These are phyloP conservation scores for Pythium phragmitis DNA, from an alignment of 352 stramenopile species.

Conservation along the genomic window DNA sequence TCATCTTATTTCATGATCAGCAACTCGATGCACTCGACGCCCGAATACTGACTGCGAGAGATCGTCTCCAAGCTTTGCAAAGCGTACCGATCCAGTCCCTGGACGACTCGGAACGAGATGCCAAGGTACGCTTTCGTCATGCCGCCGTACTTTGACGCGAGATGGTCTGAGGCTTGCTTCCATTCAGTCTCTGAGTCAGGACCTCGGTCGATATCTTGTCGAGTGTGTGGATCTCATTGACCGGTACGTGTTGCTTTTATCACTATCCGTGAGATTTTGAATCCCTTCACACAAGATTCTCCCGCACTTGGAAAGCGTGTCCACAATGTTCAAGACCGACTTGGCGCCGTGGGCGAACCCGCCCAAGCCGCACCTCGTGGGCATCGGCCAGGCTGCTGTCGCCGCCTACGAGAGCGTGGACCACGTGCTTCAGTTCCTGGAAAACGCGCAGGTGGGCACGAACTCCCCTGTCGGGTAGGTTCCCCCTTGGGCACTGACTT, in stretches of 20 bases:
- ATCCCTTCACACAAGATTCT: not conserved
- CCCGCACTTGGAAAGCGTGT: slow-evolving; percentile 22
- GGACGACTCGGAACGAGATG: slow-evolving; percentile 9
- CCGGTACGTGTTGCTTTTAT: slow-evolving; percentile 22
- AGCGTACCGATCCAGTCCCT: slow-evolving; percentile 5
- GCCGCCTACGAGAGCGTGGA: slow-evolving; percentile 33
- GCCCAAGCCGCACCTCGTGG: slow-evolving; percentile 26
- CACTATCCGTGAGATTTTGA: not conserved
- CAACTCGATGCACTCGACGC: slow-evolving; percentile 22
- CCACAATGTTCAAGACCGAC: slow-evolving; percentile 33
- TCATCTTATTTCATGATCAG: slow-evolving; percentile 9
- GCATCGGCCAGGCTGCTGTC: slow-evolving; percentile 30
- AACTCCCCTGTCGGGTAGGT: not conserved
- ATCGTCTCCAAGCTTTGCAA: slow-evolving; percentile 19
- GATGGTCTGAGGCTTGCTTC: not conserved
- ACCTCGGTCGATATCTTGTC: slow-evolving; percentile 29
- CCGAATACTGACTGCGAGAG: slow-evolving; percentile 15
- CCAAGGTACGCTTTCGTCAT: slow-evolving; percentile 14
- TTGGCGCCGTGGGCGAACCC: slow-evolving; percentile 27
- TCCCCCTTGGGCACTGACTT: not conserved
- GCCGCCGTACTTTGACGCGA: not conserved
- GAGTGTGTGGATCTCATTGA: slow-evolving; percentile 36
- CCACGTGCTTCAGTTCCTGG: slow-evolving; percentile 38
- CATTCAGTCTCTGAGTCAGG: slow-evolving; percentile 26
- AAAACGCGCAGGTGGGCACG: slow-evolving; percentile 33